Evolutionary conservation across 2,329 filamentous ascomycete species (phyloP).

Genomic region (Periglandula ipomoeae): DNA sequence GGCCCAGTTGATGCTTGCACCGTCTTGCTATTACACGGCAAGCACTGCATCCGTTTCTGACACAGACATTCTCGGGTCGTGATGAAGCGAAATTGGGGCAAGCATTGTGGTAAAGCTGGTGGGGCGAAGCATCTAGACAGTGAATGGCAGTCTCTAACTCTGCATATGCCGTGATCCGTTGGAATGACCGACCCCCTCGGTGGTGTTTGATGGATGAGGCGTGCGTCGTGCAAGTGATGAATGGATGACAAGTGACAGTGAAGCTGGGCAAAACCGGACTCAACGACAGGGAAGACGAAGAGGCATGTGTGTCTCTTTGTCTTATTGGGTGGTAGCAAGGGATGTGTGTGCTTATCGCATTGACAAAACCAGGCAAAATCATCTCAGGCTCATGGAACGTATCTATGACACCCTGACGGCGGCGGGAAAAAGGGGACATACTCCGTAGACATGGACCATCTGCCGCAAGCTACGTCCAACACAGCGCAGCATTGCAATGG

Average conservation of each 20-base stretch:
- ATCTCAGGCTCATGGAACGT: background rate
- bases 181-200: background rate
- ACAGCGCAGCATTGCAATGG: no score
- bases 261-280: background rate
- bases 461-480: no score
- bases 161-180: background rate
- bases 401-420: no score
- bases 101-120: constrained; percentile 3
- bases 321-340: background rate
- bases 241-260: background rate
- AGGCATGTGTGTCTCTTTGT: no score
- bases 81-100: background rate
- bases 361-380: background rate
- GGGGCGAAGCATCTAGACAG: constrained; percentile 11
- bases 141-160: constrained; percentile 2
- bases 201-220: background rate
- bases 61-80: background rate
- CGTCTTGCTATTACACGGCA: background rate
- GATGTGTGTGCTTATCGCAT: no score
- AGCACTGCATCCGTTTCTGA: background rate
- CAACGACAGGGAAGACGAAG: no score
- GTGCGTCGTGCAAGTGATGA: background rate
- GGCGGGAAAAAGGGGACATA: background rate
- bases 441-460: background rate
- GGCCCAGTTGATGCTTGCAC: background rate